Percentiles rank a stretch among this genome's conserved stretches.
Conservation (phyloP, 176 grass and related monocot genomes). For the Stipa capillata region DNA sequence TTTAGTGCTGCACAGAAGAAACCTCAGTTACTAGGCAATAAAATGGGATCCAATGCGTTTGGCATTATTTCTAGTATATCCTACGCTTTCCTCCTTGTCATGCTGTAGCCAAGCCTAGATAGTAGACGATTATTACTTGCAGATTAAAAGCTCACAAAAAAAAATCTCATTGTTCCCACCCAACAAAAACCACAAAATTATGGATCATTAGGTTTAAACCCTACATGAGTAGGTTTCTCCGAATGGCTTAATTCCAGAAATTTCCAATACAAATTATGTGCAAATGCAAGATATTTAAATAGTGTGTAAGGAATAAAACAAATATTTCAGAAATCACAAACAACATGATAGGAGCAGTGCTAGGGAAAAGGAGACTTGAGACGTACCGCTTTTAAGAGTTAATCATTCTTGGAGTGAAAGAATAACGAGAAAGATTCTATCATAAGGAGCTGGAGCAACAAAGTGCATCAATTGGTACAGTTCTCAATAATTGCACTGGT, state of each 20-base stretch:
- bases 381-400: constrained; percentile 26
- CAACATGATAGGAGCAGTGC: not conserved
- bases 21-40: not conserved
- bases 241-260: not conserved
- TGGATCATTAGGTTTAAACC: not conserved
- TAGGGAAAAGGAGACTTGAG: not conserved
- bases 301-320: not conserved
- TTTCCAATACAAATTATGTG: not conserved
- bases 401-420: not conserved
- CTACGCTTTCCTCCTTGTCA: not conserved
- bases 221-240: not conserved
- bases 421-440: constrained; percentile 1
- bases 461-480: not conserved
- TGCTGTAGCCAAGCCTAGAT: not conserved
- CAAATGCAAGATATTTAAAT: not conserved
- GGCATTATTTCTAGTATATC: not conserved
- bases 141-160: not conserved
- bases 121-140: not conserved
- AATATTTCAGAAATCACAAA: not conserved
- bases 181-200: no score
- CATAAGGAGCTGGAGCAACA: constrained; percentile 3
- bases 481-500: not conserved
- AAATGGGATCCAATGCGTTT: not conserved
- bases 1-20: not conserved
- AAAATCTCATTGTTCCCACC: not conserved